These are phyloP conservation scores for Leishmania guyanensis DNA, from an alignment of 208 protist species.

Conservation along the genomic window DNA sequence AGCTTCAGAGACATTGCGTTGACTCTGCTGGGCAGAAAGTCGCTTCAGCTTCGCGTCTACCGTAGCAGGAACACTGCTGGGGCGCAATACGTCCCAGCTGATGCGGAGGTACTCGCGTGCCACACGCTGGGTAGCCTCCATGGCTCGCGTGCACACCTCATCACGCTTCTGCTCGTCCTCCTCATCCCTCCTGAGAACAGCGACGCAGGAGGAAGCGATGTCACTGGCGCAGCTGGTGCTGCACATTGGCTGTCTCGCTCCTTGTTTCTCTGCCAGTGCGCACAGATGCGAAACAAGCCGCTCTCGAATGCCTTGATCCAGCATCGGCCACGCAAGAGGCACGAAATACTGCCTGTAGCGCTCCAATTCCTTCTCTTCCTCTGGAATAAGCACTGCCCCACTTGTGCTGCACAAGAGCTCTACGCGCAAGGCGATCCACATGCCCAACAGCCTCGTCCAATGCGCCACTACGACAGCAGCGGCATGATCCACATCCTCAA, in stretches of 20 bases:
- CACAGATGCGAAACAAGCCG: not conserved
- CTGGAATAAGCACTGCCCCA: not conserved
- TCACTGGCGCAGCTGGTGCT: constrained; percentile 2
- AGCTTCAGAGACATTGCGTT: not conserved
- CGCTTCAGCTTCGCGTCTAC: constrained; percentile 17
- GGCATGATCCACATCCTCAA: not conserved
- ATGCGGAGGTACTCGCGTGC: constrained; percentile 47
- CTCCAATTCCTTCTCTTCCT: constrained; percentile 4
- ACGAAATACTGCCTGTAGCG: constrained; percentile 16
- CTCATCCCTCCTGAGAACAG: not conserved
- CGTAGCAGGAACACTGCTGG: constrained; percentile 17
- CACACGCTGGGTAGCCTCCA: constrained; percentile 22
- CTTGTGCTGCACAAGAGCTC: not conserved
- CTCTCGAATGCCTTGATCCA: not conserved
- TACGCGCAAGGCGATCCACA: constrained; percentile 13
- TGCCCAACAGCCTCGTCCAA: constrained; percentile 11
- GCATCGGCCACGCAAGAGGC: constrained; percentile 15
- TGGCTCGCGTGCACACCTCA: constrained; percentile 14
- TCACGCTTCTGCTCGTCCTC: constrained; percentile 5
- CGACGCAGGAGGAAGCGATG: not conserved
- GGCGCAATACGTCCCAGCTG: constrained; percentile 54
- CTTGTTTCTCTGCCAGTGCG: not conserved
- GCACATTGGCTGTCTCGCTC: not conserved
- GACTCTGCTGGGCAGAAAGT: constrained; percentile 8
- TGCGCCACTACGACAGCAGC: not conserved